Percentiles rank a stretch among this genome's conserved stretches.
These are phyloP conservation scores for Leptosphaerulina australis DNA, from an alignment of 2,329 filamentous ascomycete genomes.

Conservation along the genomic window DNA sequence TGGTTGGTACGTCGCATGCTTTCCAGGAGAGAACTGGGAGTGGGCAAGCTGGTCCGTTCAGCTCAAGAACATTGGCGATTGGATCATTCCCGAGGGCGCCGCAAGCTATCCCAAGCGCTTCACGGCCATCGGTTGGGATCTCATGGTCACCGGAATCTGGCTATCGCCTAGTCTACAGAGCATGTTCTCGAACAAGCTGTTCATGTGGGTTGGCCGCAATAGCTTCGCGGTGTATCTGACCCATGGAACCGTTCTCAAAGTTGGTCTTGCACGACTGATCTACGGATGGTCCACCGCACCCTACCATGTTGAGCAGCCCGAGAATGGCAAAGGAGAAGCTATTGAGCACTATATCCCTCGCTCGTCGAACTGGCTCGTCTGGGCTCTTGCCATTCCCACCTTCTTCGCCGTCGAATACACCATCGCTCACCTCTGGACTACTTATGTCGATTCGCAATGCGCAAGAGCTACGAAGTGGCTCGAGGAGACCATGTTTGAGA, in stretches of 20 bases:
- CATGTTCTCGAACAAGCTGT: slow-evolving; percentile 57
- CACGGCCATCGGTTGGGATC: slow-evolving; percentile 56
- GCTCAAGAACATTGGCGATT: slow-evolving; percentile 50
- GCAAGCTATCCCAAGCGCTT: slow-evolving; percentile 52
- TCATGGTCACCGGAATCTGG: slow-evolving; percentile 59
- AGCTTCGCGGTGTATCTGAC: slow-evolving; percentile 62
- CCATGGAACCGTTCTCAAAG: slow-evolving; percentile 60
- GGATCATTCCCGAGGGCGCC: slow-evolving; percentile 57
- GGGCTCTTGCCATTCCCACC: slow-evolving; percentile 53
- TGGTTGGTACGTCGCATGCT: slow-evolving; percentile 58
- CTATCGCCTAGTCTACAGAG: slow-evolving; percentile 57
- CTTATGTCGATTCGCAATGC: slow-evolving; percentile 59
- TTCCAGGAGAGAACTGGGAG: slow-evolving; percentile 58
- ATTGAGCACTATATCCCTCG: slow-evolving; percentile 53
- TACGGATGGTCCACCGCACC: slow-evolving; percentile 58
- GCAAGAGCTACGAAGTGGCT: slow-evolving; percentile 56
- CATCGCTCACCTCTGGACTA: slow-evolving; percentile 58
- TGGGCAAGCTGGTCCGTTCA: slow-evolving; percentile 57
- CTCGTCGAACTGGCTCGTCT: slow-evolving; percentile 46
- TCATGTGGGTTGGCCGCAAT: slow-evolving; percentile 62
- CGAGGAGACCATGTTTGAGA: slow-evolving; percentile 57
- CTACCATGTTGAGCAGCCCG: slow-evolving; percentile 49
- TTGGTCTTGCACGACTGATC: slow-evolving; percentile 59
- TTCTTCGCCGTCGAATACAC: slow-evolving; percentile 57
- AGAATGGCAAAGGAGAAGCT: slow-evolving; percentile 45